These are phyloP conservation scores for Chaetomiaceae sp. DNA, from an alignment of 2,329 filamentous ascomycete genomes.

Conservation along the genomic window DNA sequence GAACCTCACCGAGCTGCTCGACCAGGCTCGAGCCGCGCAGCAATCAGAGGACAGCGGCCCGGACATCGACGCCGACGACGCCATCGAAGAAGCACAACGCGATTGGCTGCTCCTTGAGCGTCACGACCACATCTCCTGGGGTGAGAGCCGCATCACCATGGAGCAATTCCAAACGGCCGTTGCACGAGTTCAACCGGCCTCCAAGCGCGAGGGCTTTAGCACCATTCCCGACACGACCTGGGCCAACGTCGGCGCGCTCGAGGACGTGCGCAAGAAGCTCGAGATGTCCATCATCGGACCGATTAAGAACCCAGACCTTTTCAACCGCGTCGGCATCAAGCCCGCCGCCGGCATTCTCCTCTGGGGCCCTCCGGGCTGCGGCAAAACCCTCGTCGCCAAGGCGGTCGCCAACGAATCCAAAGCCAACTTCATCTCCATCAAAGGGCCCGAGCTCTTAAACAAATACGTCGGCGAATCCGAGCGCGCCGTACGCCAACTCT, in stretches of 20 bases:
- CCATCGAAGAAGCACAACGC: conserved; percentile 15
- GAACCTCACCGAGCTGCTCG: conserved; percentile 25
- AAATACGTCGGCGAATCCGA: conserved; percentile 98
- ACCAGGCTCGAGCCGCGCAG: conserved; percentile 16
- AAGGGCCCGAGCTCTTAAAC: conserved; percentile 91
- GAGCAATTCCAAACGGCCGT: conserved; percentile 69
- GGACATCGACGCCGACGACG: conserved; percentile 10
- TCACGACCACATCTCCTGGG: conserved; percentile 20
- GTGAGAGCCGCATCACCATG: conserved; percentile 35
- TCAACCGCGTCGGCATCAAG: conserved; percentile 69
- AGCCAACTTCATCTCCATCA: conserved; percentile 97
- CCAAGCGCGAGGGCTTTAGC: conserved; percentile 88
- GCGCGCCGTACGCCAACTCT: conserved; percentile 85
- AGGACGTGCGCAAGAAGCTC: conserved; percentile 72
- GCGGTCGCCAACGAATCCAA: conserved; percentile 92
- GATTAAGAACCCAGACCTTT: conserved; percentile 75
- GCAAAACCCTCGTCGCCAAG: conserved; percentile 93
- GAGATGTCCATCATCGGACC: conserved; percentile 82
- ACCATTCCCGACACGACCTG: conserved; percentile 92
- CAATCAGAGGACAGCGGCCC: too few species aligned
- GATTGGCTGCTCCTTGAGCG: conserved; percentile 26
- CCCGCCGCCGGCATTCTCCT: conserved; percentile 83
- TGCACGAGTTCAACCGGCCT: conserved; percentile 68
- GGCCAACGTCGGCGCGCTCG: conserved; percentile 82
- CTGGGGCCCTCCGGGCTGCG: conserved; percentile 94